Percentiles rank a stretch among this genome's conserved stretches.
Evolutionary conservation across 129 eudicot species (phyloP).

Genomic region (Centella asiatica): DNA sequence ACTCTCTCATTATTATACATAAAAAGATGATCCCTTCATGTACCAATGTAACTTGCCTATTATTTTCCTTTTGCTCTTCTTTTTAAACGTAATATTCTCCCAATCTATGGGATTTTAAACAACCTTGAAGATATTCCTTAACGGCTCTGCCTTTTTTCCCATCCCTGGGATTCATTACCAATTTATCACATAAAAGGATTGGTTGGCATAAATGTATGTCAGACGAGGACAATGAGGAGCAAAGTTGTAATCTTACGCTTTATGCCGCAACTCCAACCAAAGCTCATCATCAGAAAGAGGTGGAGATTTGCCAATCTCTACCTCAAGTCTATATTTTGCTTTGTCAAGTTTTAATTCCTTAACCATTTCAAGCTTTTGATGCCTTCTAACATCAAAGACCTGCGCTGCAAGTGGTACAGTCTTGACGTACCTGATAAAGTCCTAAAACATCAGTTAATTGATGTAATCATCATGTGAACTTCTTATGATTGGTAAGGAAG

Average conservation of each 20-base stretch:
- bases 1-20: too few species aligned
- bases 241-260: conserved; percentile 54
- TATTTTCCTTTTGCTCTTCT: too few species aligned
- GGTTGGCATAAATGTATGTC: neutral
- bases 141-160: too few species aligned
- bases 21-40: neutral
- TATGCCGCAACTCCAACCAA: conserved; percentile 67
- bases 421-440: conserved; percentile 67
- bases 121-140: too few species aligned
- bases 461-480: neutral
- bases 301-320: conserved; percentile 95
- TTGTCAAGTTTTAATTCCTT: conserved; percentile 64
- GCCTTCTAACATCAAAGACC: conserved; percentile 76
- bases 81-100: too few species aligned
- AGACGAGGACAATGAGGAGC: neutral
- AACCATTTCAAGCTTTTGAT: conserved; percentile 89
- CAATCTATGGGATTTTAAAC: too few species aligned
- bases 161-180: too few species aligned
- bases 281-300: conserved; percentile 83
- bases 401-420: conserved; percentile 95
- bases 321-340: conserved; percentile 69
- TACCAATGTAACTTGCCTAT: neutral
- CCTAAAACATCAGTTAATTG: neutral
- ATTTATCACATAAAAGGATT: neutral
- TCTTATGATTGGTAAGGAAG: neutral